Percentiles rank a stretch among this genome's conserved stretches.
phyloP scores from a whole-genome alignment of 805 yeast genomes.

The Saccharomyces jurei region DNA sequence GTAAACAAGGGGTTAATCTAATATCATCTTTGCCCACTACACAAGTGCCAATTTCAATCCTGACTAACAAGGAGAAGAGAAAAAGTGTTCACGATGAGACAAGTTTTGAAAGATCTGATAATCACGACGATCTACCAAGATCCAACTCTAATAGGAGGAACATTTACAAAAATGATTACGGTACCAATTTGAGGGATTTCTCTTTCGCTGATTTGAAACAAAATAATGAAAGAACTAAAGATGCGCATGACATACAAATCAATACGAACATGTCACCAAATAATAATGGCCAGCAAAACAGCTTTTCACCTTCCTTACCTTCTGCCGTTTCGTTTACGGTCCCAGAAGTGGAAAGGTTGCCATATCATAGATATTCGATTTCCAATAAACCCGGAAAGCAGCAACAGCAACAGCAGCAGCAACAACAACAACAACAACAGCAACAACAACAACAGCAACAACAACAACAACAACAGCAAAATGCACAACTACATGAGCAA shows the following conservation, averaged over 20 bases:
- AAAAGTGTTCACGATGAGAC: background rate
- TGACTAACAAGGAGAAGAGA: background rate
- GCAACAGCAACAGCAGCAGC: slow-evolving; percentile 6
- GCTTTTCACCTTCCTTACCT: background rate
- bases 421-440: slow-evolving; percentile 11
- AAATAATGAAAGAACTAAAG: background rate
- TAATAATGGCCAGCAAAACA: background rate
- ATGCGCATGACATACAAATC: background rate
- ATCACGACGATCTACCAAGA: background rate
- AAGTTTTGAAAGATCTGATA: background rate
- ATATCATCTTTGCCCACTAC: background rate
- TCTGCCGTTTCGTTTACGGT: background rate
- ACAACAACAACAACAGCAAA: background rate
- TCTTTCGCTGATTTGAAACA: background rate
- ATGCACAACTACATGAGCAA: background rate
- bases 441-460: background rate
- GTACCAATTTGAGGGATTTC: background rate
- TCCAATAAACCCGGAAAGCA: slow-evolving; percentile 37
- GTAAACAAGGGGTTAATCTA: background rate
- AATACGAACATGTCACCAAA: background rate
- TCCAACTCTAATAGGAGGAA: background rate
- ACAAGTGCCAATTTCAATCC: background rate
- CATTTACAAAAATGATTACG: background rate
- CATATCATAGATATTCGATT: slow-evolving; percentile 48
- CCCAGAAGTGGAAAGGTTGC: slow-evolving; percentile 28